Base-by-base conservation (phyloP, 2,329 filamentous ascomycete genomes). In the Colletotrichum endophyticum region DNA sequence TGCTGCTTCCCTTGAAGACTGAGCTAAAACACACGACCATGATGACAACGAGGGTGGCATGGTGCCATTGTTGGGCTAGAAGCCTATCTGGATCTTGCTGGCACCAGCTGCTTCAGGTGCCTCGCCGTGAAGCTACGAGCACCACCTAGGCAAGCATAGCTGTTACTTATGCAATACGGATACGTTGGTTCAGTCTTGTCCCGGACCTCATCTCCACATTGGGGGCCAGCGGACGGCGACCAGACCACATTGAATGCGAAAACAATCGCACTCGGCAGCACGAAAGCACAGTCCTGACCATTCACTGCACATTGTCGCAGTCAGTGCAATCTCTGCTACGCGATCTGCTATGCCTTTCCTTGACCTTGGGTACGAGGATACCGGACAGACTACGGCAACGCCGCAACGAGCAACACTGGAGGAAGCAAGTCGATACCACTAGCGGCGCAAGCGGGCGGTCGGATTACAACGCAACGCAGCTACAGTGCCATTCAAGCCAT, bases 401-500 rank as follows among this genome's bases (percentile, higher is more conserved):
- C 62, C 53, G 69, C 30, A n/a, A 67, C 61, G 57, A 72, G 15
- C 25, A 32, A 66, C 28, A 61, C 66, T 72, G 61, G 61, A 66
- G 49, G 68, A 72, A 72, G 69, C 72, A 74, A 44, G 32, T 56
- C 73, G 56, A 63, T 62, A 49, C 69, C 56, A 67, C 73, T 68
- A 72, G 73, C 73, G 73, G 53, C 53, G n/a, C 53, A 63, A 67
- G 69, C 73, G 56, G 73, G 73, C 62, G 73, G 49, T 72, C 69
- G 73, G 62, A 72, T 62, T 72, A 19, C 73, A 44, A 75, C 69
- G 27, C 69, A 53, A 53, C 53, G 62, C 70, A 32, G 56, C 59
- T 53, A 66, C 67, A 59, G 67, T 74, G 19, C 44, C 66, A 74
- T 71, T 19, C 25, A 22, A 30, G 56, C 22, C 63, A 9, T 56